Conservation (phyloP, 306 rosid genomes). For the Prunus mongolica region DNA sequence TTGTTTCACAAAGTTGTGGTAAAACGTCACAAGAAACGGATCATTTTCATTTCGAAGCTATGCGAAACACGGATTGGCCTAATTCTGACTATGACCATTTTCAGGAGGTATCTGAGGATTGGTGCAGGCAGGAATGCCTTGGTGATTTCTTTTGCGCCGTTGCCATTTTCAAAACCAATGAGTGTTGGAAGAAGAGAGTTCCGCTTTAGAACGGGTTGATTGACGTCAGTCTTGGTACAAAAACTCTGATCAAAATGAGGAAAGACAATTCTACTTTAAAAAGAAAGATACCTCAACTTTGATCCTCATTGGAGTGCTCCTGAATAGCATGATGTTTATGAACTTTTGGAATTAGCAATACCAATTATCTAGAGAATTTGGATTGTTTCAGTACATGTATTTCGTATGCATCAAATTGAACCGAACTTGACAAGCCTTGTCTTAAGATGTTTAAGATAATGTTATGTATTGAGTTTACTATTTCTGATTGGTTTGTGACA, state of each 20-base stretch:
- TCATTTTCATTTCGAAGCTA: slow-evolving; percentile 19
- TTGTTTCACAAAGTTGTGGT: slow-evolving; percentile 35
- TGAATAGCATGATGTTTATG: no score
- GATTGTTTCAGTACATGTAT: no score
- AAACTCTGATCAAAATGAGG: slow-evolving; percentile 30
- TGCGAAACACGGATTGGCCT: slow-evolving; percentile 19
- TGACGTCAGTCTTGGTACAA: neutral
- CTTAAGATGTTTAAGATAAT: no score
- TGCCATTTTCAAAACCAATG: neutral
- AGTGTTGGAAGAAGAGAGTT: slow-evolving; percentile 33
- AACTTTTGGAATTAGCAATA: no score
- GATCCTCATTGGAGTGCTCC: no score
- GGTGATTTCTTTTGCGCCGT: slow-evolving; percentile 31
- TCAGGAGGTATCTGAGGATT: slow-evolving; percentile 3
- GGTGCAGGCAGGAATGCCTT: slow-evolving; percentile 27
- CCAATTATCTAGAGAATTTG: no score
- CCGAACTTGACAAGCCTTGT: no score
- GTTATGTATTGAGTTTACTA: no score
- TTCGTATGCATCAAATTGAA: no score
- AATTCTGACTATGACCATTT: slow-evolving; percentile 18
- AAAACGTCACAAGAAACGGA: neutral
- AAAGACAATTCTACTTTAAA: slow-evolving; percentile 8
- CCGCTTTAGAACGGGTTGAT: slow-evolving; percentile 32
- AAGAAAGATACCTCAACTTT: no score
- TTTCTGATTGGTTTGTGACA: no score